Conservation (phyloP, 768 basidiomycete genomes). For the Antrodiella citrinella region DNA sequence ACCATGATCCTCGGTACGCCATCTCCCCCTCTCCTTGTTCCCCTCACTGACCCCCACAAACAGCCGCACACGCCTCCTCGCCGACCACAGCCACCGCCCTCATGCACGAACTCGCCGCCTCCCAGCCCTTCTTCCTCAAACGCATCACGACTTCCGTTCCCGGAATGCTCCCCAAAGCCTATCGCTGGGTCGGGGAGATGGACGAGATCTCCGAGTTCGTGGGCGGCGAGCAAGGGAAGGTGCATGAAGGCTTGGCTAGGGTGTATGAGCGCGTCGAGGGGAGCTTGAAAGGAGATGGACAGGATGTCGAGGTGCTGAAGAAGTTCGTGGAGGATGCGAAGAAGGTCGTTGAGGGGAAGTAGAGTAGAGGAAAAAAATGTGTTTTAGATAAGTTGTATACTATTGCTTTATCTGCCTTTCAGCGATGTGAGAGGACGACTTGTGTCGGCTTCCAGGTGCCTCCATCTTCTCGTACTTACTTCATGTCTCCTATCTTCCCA, state of each 20-base stretch:
- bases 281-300: constrained; percentile 14
- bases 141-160: constrained; percentile 33
- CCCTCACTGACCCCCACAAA: background rate
- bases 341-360: constrained; percentile 13
- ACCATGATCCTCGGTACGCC: constrained; percentile 47
- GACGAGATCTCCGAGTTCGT: constrained; percentile 54
- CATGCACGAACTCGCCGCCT: constrained; percentile 36
- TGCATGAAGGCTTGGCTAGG: constrained; percentile 40
- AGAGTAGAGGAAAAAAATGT: too few species aligned
- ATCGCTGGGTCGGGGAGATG: constrained; percentile 59
- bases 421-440: too few species aligned
- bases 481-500: too few species aligned
- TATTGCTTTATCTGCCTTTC: too few species aligned
- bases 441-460: too few species aligned
- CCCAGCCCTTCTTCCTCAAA: constrained; percentile 37
- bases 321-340: constrained; percentile 41
- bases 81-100: constrained; percentile 55
- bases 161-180: constrained; percentile 52
- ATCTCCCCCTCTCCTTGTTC: background rate
- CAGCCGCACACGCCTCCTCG: constrained; percentile 49
- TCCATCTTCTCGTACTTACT: too few species aligned
- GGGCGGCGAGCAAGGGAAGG: constrained; percentile 28
- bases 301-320: constrained; percentile 33
- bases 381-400: too few species aligned
- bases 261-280: constrained; percentile 35